phyloP scores from a whole-genome alignment of 441 rosid species.

The Bruguiera hainesii region DNA sequence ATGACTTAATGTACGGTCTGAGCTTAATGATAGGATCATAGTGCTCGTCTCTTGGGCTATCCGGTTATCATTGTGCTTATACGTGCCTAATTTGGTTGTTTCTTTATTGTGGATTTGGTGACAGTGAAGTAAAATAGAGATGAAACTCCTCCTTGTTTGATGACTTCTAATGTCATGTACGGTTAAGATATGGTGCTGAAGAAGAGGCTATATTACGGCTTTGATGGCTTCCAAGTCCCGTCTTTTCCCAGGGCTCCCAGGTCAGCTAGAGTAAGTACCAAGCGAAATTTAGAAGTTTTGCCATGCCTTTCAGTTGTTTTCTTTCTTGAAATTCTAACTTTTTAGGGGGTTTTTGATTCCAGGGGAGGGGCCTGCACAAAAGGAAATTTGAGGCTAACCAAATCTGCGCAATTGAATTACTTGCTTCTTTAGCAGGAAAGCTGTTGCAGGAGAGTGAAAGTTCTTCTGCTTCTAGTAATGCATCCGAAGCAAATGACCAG shows the following conservation, averaged over 20 bases:
- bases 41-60: neutral
- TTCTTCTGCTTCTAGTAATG: conserved; percentile 33
- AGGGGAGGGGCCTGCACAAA: conserved; percentile 50
- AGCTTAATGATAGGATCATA: neutral
- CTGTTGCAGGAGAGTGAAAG: conserved; percentile 49
- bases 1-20: no score
- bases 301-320: conserved; percentile 11
- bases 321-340: conserved; percentile 14
- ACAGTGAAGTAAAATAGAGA: conserved; percentile 32
- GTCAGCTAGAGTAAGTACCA: conserved; percentile 62
- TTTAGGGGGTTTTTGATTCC: conserved; percentile 21
- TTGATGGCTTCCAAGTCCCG: conserved; percentile 65
- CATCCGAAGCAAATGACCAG: conserved; percentile 46
- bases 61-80: neutral
- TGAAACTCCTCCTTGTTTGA: conserved; percentile 17
- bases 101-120: conserved; percentile 19
- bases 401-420: conserved; percentile 58
- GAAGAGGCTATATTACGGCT: conserved; percentile 67
- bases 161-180: conserved; percentile 32
- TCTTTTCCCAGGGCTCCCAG: conserved; percentile 72
- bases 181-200: conserved; percentile 65
- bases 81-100: conserved; percentile 13
- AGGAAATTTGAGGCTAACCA: conserved; percentile 41
- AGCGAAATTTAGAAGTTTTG: neutral
- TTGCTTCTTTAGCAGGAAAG: conserved; percentile 72